These are phyloP conservation scores for Aplosporella prunicola DNA, from an alignment of 2,329 filamentous ascomycete genomes.

Conservation along the genomic window DNA sequence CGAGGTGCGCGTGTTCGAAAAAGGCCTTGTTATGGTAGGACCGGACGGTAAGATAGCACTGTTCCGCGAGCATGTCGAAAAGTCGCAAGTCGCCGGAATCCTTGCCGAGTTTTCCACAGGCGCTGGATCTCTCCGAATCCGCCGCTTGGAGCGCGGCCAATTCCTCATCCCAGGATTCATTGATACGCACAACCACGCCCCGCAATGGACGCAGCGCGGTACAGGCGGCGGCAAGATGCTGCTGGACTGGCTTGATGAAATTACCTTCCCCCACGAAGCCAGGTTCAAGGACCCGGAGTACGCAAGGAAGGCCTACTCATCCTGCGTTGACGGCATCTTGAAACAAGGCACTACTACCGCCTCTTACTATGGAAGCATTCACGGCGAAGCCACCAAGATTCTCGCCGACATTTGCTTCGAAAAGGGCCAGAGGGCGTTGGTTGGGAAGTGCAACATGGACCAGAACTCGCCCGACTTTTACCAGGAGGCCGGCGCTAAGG, in stretches of 20 bases:
- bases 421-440: conserved; percentile 49
- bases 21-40: conserved; percentile 6
- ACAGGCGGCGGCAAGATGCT: conserved; percentile 28
- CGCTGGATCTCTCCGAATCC: conserved; percentile 13
- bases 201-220: conserved; percentile 43
- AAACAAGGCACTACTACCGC: conserved; percentile 54
- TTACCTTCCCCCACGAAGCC: conserved; percentile 57
- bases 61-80: conserved; percentile 9
- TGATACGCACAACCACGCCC: conserved; percentile 61
- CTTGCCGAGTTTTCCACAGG: conserved; percentile 8
- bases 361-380: conserved; percentile 50
- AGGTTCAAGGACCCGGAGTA: conserved; percentile 48
- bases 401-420: conserved; percentile 46
- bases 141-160: conserved; percentile 32
- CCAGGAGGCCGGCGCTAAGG: conserved; percentile 17
- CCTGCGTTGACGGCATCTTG: conserved; percentile 49
- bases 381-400: conserved; percentile 47
- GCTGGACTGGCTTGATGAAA: conserved; percentile 51
- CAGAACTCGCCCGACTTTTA: conserved; percentile 33
- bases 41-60: conserved; percentile 8
- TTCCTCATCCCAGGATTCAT: conserved; percentile 53
- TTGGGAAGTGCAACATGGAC: conserved; percentile 56
- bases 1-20: conserved; percentile 7
- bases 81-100: conserved; percentile 7
- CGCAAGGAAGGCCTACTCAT: conserved; percentile 21